A percentile compares a stretch with the other conserved stretches of the same genome.
phyloP scores from a whole-genome alignment of 805 yeast genomes.

The Yarrowia deformans region DNA sequence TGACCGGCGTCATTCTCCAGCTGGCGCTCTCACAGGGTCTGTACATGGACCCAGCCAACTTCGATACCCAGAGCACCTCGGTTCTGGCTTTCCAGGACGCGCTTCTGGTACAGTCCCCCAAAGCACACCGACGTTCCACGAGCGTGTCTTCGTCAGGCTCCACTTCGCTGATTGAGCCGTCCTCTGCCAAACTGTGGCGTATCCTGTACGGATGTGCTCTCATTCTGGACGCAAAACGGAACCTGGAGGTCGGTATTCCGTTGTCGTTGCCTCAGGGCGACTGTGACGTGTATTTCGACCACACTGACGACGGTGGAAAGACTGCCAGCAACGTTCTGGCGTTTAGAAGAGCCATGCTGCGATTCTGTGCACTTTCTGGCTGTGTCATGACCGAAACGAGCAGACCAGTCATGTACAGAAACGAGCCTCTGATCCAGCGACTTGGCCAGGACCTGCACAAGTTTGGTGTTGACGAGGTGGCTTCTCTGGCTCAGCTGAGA shows the following conservation, averaged over 20 bases:
- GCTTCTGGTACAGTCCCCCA: constrained; percentile 14
- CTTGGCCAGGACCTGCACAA: constrained; percentile 30
- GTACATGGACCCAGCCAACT: constrained; percentile 38
- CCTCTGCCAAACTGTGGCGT: constrained; percentile 31
- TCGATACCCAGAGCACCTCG: constrained; percentile 23
- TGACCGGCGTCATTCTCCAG: constrained; percentile 34
- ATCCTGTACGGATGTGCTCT: constrained; percentile 25
- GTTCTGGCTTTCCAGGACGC: constrained; percentile 20
- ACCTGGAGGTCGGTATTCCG: constrained; percentile 31
- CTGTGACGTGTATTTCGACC: constrained; percentile 35
- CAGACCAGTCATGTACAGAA: constrained; percentile 23
- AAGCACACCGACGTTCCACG: constrained; percentile 13
- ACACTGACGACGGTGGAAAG: constrained; percentile 30
- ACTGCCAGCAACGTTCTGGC: constrained; percentile 6
- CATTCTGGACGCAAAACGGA: constrained; percentile 34
- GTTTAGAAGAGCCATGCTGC: constrained; percentile 26
- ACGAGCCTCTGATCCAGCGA: constrained; percentile 21
- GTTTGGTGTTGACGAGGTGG: constrained; percentile 22
- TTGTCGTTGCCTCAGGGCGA: constrained; percentile 34
- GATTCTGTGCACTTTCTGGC: constrained; percentile 28
- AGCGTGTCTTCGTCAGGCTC: constrained; percentile 19
- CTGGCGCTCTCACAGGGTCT: constrained; percentile 32
- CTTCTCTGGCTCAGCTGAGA: constrained; percentile 20
- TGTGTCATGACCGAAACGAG: constrained; percentile 33
- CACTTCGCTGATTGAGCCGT: constrained; percentile 7